Evolutionary conservation across 2,329 filamentous ascomycete species (phyloP).

Genomic region (Botrytis pseudocinerea): DNA sequence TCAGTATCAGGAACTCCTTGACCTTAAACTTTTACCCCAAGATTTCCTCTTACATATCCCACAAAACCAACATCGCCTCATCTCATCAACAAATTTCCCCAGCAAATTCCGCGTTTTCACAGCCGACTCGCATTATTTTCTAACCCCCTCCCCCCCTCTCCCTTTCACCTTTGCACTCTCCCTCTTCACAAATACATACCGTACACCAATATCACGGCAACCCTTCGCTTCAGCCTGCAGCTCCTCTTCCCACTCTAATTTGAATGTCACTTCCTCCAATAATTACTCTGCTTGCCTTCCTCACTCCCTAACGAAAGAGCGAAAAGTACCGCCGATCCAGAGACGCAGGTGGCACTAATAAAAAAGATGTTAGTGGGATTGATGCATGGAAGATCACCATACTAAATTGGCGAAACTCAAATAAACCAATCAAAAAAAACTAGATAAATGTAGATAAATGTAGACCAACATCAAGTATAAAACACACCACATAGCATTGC

Average conservation of each 20-base stretch:
- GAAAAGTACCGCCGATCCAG: background rate
- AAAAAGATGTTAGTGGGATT: background rate
- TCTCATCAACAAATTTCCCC: background rate
- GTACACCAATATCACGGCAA: background rate
- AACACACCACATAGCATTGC: background rate
- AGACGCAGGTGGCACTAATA: background rate
- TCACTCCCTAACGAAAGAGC: background rate
- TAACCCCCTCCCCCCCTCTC: background rate
- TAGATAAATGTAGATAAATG: background rate
- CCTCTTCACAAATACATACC: background rate
- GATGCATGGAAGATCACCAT: background rate
- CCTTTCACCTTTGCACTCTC: background rate
- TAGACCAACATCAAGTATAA: background rate
- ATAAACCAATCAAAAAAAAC: background rate
- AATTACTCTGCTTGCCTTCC: background rate
- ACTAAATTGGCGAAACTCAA: too few species aligned
- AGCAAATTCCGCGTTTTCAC: background rate
- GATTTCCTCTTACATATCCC: background rate
- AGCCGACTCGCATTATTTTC: background rate
- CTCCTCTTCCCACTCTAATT: background rate
- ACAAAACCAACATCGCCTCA: background rate
- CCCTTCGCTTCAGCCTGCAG: background rate
- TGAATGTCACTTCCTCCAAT: background rate
- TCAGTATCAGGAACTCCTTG: background rate
- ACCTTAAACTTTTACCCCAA: background rate